Percentiles rank a stretch among this genome's conserved stretches.
These are phyloP conservation scores for Trichophyton simii DNA, from an alignment of 2,329 filamentous ascomycete genomes.

Conservation along the genomic window DNA sequence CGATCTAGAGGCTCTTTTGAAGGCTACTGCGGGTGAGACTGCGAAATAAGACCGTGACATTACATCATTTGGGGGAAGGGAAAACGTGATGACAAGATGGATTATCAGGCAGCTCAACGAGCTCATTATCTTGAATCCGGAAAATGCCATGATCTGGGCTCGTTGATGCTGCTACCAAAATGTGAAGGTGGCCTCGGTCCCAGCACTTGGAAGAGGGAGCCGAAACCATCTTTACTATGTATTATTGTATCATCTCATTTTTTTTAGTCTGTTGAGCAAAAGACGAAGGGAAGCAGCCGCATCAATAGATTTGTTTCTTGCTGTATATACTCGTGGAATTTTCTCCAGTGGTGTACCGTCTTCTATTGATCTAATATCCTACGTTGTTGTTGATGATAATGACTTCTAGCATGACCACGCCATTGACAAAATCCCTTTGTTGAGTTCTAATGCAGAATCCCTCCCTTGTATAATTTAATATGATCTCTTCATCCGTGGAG, in stretches of 20 bases:
- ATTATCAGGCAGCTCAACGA: neutral
- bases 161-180: neutral
- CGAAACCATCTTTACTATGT: constrained; percentile 16
- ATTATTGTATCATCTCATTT: constrained; percentile 29
- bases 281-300: constrained; percentile 17
- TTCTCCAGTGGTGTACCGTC: neutral
- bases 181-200: constrained; percentile 18
- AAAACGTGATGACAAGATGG: neutral
- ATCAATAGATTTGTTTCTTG: constrained; percentile 31
- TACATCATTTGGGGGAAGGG: neutral
- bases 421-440: neutral
- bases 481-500: neutral
- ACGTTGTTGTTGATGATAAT: neutral
- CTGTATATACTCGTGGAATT: constrained; percentile 6
- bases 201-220: constrained; percentile 19
- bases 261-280: constrained; percentile 19
- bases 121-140: neutral
- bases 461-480: neutral
- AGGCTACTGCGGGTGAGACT: constrained; percentile 43
- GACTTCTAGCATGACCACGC: neutral
- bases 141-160: constrained; percentile 1
- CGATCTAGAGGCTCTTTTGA: constrained; percentile 77
- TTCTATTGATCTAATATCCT: neutral
- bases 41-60: neutral
- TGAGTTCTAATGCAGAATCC: neutral